Evolutionary conservation across 1,284 basidiomycete species (phyloP), one percentile per base, ranked within the genome.

Genomic region (Coniophora puteana): DNA sequence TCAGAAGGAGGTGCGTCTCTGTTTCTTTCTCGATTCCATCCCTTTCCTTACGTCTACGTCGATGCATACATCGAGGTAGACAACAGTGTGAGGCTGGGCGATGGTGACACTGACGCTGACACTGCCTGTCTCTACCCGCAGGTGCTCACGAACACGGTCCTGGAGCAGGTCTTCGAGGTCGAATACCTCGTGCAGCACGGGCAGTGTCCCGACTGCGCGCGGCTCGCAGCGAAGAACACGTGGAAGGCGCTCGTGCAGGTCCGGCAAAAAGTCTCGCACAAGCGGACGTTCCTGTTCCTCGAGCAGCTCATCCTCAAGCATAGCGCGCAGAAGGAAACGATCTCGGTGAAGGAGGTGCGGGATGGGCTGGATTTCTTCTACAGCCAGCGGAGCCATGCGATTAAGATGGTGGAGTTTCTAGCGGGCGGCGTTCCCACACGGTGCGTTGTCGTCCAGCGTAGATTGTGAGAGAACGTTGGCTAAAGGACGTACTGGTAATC

Each of bases 291-390:
- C 73, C 69, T 99, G 57, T 99, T 89, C 72, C 81, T 99, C 47
- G 95, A 99, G 68, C 96, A 99, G 63, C 78, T 98, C 50, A 97
- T 99, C 60, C 72, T 99, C 58, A 98, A 96, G 65, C 92, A 98
- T 61, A 87, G 88, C 50, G 93, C 93, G 1, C 95, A 99, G 71
- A 94, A 94, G 66, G 94, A 98, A 53, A 97, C 94, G 2, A 87
- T 95, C 28, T 87, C 82, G 1, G 84, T 99, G 45, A 89, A 89
- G 62, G 96, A 99, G 63, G 91, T 89, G 51, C 80, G 83, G 52
- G 95, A 99, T 59, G 95, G 96, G 4, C 72, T 99, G 25, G 95
- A 99, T 65, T 99, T 99, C 64, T 98, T 95, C 69, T 99, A 95
- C 66, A 80, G 86, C 27, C 83, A 86, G 45, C 77, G 93, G 46